phyloP scores from a whole-genome alignment of 23 red algal genomes.

The Gracilariopsis chorda region DNA sequence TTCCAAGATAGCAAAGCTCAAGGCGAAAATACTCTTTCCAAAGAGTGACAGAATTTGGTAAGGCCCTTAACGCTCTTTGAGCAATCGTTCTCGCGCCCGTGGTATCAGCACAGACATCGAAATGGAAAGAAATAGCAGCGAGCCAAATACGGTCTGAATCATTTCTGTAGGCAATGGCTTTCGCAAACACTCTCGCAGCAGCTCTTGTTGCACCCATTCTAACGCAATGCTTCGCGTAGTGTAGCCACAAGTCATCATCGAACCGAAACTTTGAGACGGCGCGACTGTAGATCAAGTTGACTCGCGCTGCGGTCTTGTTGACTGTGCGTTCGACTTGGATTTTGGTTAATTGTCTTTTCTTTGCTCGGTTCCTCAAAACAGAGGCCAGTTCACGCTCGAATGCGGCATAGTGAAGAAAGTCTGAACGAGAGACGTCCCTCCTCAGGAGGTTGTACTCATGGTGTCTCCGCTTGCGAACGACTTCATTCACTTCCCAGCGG shows the following conservation, averaged over 20 bases:
- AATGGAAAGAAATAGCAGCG: conserved; percentile 62
- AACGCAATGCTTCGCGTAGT: conserved; percentile 64
- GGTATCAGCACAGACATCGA: conserved; percentile 44
- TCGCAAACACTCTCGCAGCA: conserved; percentile 34
- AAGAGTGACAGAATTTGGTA: not conserved
- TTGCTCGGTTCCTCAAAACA: conserved; percentile 15
- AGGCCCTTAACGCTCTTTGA: conserved; percentile 21
- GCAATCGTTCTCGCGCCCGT: conserved; percentile 32
- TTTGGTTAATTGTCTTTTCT: not conserved
- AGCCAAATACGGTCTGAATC: conserved; percentile 43
- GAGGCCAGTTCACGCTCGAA: conserved; percentile 44
- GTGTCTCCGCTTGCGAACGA: conserved; percentile 46
- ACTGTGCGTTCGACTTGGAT: not conserved
- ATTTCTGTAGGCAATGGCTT: conserved; percentile 44
- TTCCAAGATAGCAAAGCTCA: conserved; percentile 51
- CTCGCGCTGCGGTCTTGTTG: conserved; percentile 36
- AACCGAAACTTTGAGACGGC: conserved; percentile 33
- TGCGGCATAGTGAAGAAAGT: conserved; percentile 53
- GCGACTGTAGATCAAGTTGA: conserved; percentile 61
- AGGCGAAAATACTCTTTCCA: conserved; percentile 70
- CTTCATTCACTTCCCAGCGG: conserved; percentile 6
- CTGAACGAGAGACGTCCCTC: not conserved
- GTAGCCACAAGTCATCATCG: conserved; percentile 57
- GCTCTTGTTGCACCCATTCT: not conserved
- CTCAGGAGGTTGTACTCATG: conserved; percentile 44